Percentiles rank a stretch among this genome's conserved stretches.
Evolutionary conservation across 495 filamentous ascomycete genomes (phyloP).

Genomic region (Penicillium coffeae): DNA sequence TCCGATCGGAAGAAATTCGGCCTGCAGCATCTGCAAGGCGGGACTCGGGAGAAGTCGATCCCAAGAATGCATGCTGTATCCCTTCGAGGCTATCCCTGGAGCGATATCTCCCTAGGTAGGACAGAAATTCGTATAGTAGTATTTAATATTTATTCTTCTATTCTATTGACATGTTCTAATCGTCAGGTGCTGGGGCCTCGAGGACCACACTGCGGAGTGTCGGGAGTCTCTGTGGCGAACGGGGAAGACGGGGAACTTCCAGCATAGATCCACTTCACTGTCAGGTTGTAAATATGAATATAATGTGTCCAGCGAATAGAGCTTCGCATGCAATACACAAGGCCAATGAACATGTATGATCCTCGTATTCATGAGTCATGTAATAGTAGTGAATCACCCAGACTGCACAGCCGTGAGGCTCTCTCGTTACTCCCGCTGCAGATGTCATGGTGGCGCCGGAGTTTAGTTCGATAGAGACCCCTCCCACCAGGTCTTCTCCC

Average conservation of each 20-base stretch:
- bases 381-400: background rate
- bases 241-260: slow-evolving; percentile 9
- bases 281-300: background rate
- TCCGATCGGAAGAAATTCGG: slow-evolving; percentile 12
- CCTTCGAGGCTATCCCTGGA: slow-evolving; percentile 2
- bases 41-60: slow-evolving; percentile 15
- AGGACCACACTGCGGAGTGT: background rate
- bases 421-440: background rate
- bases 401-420: background rate
- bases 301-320: too few species aligned
- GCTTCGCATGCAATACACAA: too few species aligned
- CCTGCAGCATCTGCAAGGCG: slow-evolving; percentile 20
- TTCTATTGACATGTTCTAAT: too few species aligned
- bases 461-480: background rate
- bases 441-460: slow-evolving; percentile 19
- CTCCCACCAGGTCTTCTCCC: background rate
- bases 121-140: too few species aligned
- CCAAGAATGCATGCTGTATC: slow-evolving; percentile 14
- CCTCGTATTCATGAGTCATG: too few species aligned
- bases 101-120: background rate
- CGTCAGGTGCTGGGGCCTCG: too few species aligned
- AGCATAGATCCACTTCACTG: background rate
- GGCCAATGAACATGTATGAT: too few species aligned
- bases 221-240: slow-evolving; percentile 3
- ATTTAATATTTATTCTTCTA: too few species aligned